Base-by-base conservation (phyloP, 257 asterid species). In the Phtheirospermum japonicum region DNA sequence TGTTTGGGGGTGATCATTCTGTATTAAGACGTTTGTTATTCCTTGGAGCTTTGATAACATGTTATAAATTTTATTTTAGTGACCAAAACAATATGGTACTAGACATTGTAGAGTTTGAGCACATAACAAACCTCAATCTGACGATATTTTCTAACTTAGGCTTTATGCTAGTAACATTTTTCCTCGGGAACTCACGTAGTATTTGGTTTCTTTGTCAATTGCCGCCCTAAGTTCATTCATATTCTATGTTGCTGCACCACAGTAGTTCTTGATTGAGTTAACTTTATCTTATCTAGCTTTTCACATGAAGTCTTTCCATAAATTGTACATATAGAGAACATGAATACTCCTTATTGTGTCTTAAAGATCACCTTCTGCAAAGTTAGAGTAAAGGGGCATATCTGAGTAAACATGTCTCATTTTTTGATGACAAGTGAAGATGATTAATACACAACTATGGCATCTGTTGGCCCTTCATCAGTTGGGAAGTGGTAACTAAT, bases 321-420 rank as follows among this genome's bases (percentile, higher is more conserved):
- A 23, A 52, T 40, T 36, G 51, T n/a, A 61, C 42, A 18, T 63
- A 20, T 55, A 53, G 16, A 67, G 36, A 59, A 26, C 54, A 59
- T 59, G 59, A 31, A 9, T 60, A 42, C 14, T 60, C 61, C 53
- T 48, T n/a, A 19, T 13, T 13, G 12, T 14, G 65, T 51, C 18
- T 32, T 57, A 58, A 42, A 26, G 30, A 54, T 59, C 57, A 57
- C 60, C 28, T 23, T 16, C 4, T 52, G 62, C 30, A 49, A 18
- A 18, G 55, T 10, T 20, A 20, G 36, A 20, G 34, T 34, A 7
- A 58, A 31, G n/a, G 46, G n/a, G 64, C 55, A 20, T 36, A 13
- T 23, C 12, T 7, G 18, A 13, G 46, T 59, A 39, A 53, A 42
- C 16, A 57, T 56, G n/a, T n/a, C n/a, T n/a, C n/a, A 65, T 9